Evolutionary conservation across 2,329 filamentous ascomycete genomes (phyloP).

Genomic region (Colletotrichum melonis): DNA sequence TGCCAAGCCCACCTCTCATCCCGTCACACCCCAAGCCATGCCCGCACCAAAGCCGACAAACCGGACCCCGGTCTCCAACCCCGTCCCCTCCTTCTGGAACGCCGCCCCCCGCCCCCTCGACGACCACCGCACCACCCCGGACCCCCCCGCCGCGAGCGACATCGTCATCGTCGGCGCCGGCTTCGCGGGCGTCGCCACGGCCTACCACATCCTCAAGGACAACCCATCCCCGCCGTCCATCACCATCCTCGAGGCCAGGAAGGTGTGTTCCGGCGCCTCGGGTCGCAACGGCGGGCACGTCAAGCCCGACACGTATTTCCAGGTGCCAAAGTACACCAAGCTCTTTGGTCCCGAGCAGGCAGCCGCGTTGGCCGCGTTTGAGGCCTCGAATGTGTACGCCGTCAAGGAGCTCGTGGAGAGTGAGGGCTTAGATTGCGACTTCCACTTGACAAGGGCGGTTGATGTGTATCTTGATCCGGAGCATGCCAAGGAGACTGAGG

Average conservation of each 20-base stretch:
- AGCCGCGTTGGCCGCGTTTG: too few species aligned
- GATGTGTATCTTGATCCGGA: conserved; percentile 3
- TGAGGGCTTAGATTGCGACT: too few species aligned
- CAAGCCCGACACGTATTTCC: conserved; percentile 37
- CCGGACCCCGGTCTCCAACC: conserved; percentile 39
- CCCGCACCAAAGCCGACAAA: background rate
- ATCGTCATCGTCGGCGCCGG: conserved; percentile 61
- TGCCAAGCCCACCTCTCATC: background rate
- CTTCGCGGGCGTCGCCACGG: conserved; percentile 55
- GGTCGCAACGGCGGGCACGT: conserved; percentile 45
- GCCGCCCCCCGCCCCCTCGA: conserved; percentile 44
- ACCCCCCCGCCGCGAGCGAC: conserved; percentile 52
- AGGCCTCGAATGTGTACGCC: too few species aligned
- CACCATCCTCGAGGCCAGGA: conserved; percentile 47
- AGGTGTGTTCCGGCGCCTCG: conserved; percentile 51
- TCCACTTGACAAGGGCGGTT: too few species aligned
- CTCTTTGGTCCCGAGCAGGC: conserved; percentile 38
- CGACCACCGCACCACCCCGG: conserved; percentile 49
- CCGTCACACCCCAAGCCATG: background rate
- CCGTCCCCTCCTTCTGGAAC: conserved; percentile 53
- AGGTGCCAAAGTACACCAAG: conserved; percentile 37
- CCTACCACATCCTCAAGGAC: conserved; percentile 50
- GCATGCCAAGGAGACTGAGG: conserved; percentile 2
- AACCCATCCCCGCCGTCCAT: conserved; percentile 38
- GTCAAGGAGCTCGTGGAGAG: too few species aligned